These are phyloP conservation scores for Triticum timopheevii DNA, from an alignment of 176 grass and related monocot species.

Conservation along the genomic window DNA sequence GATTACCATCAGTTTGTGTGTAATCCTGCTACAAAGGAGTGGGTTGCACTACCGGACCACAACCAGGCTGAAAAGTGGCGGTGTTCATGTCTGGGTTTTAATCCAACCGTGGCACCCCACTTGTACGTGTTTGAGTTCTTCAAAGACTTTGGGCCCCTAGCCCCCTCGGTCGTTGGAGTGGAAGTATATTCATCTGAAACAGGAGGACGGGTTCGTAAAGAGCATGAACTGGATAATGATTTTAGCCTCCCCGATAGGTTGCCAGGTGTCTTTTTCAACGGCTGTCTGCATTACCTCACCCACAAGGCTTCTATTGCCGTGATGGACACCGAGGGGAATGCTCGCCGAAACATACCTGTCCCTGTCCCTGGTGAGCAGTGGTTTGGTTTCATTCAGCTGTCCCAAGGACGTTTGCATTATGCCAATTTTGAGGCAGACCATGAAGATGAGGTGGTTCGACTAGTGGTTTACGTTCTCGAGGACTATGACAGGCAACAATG, in stretches of 20 bases:
- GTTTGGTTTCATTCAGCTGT: background rate
- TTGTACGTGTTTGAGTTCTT: background rate
- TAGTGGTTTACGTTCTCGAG: background rate
- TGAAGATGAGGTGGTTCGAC: background rate
- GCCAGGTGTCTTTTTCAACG: background rate
- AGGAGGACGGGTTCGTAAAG: background rate
- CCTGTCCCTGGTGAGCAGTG: background rate
- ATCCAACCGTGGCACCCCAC: background rate
- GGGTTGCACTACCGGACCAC: background rate
- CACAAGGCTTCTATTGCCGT: background rate
- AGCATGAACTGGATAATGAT: background rate
- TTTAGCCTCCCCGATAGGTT: rapidly evolving
- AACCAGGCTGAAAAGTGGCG: background rate
- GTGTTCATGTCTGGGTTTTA: background rate
- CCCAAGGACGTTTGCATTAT: background rate
- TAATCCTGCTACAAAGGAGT: background rate
- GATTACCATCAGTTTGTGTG: no score
- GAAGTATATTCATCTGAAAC: background rate
- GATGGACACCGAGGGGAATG: background rate
- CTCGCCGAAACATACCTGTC: background rate
- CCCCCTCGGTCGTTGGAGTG: background rate
- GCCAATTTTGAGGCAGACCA: background rate
- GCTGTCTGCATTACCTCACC: background rate
- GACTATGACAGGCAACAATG: background rate
- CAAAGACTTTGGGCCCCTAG: rapidly evolving